A percentile compares a stretch with the other conserved stretches of the same genome.
Conservation (phyloP, 1,139 yeast species). For the Hansenula lynferdii region DNA sequence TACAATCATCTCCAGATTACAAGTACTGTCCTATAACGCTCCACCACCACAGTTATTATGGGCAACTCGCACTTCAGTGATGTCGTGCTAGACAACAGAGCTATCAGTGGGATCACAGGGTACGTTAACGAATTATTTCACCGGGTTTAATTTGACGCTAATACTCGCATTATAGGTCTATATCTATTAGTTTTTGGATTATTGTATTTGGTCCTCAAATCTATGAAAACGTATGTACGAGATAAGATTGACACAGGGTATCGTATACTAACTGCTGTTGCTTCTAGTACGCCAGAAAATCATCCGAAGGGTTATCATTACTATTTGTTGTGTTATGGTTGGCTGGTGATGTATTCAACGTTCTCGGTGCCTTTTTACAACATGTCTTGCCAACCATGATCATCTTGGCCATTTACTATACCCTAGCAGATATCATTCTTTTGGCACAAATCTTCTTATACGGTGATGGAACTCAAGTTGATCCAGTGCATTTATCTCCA, state of each 20-base stretch:
- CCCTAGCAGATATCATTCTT: constrained; percentile 81
- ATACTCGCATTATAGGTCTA: constrained; percentile 38
- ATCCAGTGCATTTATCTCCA: constrained; percentile 79
- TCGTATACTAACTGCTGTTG: background rate
- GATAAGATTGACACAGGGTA: constrained; percentile 18
- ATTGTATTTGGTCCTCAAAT: constrained; percentile 97
- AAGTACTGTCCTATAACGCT: too few relatives aligned
- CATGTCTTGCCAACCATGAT: constrained; percentile 92
- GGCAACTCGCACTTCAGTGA: constrained; percentile 3
- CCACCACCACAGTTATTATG: too few relatives aligned
- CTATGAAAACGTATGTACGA: constrained; percentile 56
- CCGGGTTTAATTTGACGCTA: too few relatives aligned
- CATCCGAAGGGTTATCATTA: constrained; percentile 82
- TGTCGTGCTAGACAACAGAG: constrained; percentile 19
- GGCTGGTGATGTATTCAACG: constrained; percentile 87
- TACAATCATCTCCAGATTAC: too few relatives aligned
- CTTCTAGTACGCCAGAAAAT: constrained; percentile 56
- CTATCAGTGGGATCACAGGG: constrained; percentile 81
- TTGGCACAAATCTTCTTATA: constrained; percentile 78
- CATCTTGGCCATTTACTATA: constrained; percentile 84
- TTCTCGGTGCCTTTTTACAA: constrained; percentile 82
- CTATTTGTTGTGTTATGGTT: constrained; percentile 83
- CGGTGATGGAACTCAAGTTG: constrained; percentile 52
- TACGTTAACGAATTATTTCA: too few relatives aligned
- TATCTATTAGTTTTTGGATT: constrained; percentile 96